Conservation (phyloP, 2,329 filamentous ascomycete species). For the Colletotrichum sojae region DNA sequence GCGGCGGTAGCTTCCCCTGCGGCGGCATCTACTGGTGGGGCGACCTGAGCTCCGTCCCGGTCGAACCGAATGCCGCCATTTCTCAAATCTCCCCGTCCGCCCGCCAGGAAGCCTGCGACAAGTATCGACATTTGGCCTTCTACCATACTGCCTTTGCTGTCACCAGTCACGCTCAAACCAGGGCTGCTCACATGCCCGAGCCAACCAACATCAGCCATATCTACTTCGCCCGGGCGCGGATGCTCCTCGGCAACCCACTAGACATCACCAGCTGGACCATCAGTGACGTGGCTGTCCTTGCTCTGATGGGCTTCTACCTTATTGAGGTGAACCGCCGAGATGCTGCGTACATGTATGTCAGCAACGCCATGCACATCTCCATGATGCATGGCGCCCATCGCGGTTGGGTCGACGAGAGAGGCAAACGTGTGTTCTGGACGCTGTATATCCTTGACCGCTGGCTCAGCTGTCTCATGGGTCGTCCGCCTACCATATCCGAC, state of each 20-base stretch:
- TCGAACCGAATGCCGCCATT: constrained; percentile 41
- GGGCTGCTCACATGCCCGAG: constrained; percentile 45
- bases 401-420: constrained; percentile 59
- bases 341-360: constrained; percentile 62
- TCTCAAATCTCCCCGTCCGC: constrained; percentile 44
- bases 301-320: constrained; percentile 64
- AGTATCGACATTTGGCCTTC: constrained; percentile 58
- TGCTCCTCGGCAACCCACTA: constrained; percentile 62
- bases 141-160: constrained; percentile 63
- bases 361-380: constrained; percentile 62
- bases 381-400: constrained; percentile 64
- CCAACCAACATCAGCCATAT: constrained; percentile 55
- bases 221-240: constrained; percentile 60
- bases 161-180: constrained; percentile 51
- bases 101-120: constrained; percentile 39
- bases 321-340: constrained; percentile 65
- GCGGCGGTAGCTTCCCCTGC: constrained; percentile 55
- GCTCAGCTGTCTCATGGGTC: constrained; percentile 64
- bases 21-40: constrained; percentile 67
- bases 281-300: constrained; percentile 60
- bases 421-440: constrained; percentile 66
- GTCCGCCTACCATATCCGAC: constrained; percentile 62
- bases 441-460: constrained; percentile 66
- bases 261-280: constrained; percentile 58
- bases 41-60: constrained; percentile 53